Conservation (phyloP, 1,284 basidiomycete genomes). For the Ceratobasidium sp. region DNA sequence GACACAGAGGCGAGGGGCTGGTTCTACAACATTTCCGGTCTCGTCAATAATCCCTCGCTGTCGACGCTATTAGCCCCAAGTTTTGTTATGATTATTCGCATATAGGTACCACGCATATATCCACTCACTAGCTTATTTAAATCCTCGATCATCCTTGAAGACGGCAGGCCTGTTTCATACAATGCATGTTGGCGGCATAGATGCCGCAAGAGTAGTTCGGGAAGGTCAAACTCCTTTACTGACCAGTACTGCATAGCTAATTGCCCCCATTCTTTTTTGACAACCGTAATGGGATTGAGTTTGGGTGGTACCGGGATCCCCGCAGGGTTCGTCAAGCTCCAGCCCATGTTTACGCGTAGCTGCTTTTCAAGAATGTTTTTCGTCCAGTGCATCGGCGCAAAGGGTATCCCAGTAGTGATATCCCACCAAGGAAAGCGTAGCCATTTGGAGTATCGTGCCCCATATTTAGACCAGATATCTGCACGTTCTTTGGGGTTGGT, state of each 20-base stretch:
- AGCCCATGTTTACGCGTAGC: conserved; percentile 3
- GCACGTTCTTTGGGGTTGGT: no score
- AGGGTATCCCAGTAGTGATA: neutral
- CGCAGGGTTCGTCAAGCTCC: neutral
- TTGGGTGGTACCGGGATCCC: neutral
- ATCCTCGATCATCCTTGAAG: neutral
- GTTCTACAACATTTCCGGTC: no score
- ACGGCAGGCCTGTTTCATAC: neutral
- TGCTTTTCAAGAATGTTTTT: conserved; percentile 14
- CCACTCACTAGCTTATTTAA: neutral
- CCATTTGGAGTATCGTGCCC: neutral
- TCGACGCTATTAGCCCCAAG: no score
- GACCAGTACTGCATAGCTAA: neutral
- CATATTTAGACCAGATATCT: neutral
- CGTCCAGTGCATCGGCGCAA: conserved; percentile 15
- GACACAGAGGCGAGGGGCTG: no score
- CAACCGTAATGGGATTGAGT: neutral
- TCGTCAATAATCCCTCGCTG: no score
- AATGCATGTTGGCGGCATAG: neutral
- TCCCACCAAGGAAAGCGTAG: conserved; percentile 1
- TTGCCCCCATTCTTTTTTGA: neutral
- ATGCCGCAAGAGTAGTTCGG: no score
- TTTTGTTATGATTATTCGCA: no score
- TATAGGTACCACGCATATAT: no score
- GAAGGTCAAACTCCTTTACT: neutral